Base-by-base conservation (phyloP, 2,329 filamentous ascomycete genomes). In the Delphinella strobiligena region DNA sequence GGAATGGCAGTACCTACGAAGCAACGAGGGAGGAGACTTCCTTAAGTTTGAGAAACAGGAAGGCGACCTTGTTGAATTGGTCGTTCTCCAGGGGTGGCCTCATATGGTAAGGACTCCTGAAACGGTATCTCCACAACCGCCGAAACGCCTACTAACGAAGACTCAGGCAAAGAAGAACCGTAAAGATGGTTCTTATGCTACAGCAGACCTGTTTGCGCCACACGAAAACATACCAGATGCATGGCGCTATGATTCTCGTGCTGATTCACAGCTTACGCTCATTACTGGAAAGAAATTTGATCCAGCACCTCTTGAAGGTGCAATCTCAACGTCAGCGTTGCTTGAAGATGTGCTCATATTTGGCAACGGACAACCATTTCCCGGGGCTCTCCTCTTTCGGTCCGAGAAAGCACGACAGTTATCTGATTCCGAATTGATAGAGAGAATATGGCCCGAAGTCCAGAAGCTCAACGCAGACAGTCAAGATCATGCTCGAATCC, bases 261-360 rank as follows among this genome's bases (percentile, higher is more conserved):
- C 69, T 1, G 79, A 82, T 47, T 68, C 72, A 3, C 75, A 75
- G 38, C 65, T 82, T 27, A 73, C 72, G 0, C 62, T 82, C 3
- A 60, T 73, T 8, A 82, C 76, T 5, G 78, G 78, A 2, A 80
- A 81, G 60, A 82, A 82, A 47, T 80, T 82, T 44, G 75, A 81
- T 47, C 77, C 78, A 1, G 68, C 71, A 2, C 71, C 72, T 0
- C 53, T 81, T 3, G 78, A 82, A 52, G 69, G 66, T 2, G 63
- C 62, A 0, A 66, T 81, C 4, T 54, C 65, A 1, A 60, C 66
- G 1, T 52, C 53, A 9, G 47, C 54, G 2, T 19, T 68, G 1
- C 47, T 80, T 1, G 52, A 60, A 2, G 75, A 80, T 41, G 70
- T 69, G 0, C 55, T 81, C 16, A 65, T 82, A 8, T 80, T 82